These are phyloP conservation scores for Sphaerobolus stellatus DNA, from an alignment of 1,284 basidiomycete genomes.

Conservation along the genomic window DNA sequence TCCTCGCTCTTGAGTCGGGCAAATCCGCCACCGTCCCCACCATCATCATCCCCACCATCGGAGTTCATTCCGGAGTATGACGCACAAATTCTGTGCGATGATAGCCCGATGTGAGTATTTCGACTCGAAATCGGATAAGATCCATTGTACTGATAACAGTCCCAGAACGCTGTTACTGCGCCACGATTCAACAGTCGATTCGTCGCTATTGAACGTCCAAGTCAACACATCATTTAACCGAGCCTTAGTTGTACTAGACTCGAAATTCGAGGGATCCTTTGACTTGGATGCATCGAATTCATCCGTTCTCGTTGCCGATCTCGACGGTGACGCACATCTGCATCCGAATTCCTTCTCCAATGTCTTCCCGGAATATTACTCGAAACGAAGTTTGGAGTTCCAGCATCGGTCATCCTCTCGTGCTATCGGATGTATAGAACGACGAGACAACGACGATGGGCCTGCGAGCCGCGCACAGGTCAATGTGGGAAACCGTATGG, in stretches of 20 bases:
- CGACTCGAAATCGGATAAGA: background rate
- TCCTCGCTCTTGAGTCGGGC: background rate
- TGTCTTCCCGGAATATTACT: background rate
- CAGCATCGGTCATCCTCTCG: background rate
- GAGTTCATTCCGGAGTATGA: background rate
- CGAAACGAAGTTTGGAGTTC: slow-evolving; percentile 6
- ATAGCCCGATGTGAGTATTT: slow-evolving; percentile 7
- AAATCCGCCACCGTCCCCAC: background rate
- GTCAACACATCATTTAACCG: slow-evolving; percentile 12
- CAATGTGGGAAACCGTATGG: slow-evolving; percentile 8
- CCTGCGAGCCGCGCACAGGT: background rate
- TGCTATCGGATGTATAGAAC: slow-evolving; percentile 4
- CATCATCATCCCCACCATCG: too few relatives aligned
- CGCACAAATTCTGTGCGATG: background rate
- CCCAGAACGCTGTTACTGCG: slow-evolving; percentile 11
- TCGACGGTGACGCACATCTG: background rate
- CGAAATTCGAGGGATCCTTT: slow-evolving; percentile 9
- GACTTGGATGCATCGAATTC: slow-evolving; percentile 5
- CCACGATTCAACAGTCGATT: slow-evolving; percentile 8
- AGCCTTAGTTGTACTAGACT: slow-evolving; percentile 9
- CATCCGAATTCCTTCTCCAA: too few relatives aligned
- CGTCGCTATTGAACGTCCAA: slow-evolving; percentile 2
- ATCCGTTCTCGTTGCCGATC: slow-evolving; percentile 7
- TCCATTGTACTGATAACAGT: background rate
- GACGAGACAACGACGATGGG: background rate